Conservation (phyloP, 2,329 filamentous ascomycete species). For the Mycosphaerella arachidis region DNA sequence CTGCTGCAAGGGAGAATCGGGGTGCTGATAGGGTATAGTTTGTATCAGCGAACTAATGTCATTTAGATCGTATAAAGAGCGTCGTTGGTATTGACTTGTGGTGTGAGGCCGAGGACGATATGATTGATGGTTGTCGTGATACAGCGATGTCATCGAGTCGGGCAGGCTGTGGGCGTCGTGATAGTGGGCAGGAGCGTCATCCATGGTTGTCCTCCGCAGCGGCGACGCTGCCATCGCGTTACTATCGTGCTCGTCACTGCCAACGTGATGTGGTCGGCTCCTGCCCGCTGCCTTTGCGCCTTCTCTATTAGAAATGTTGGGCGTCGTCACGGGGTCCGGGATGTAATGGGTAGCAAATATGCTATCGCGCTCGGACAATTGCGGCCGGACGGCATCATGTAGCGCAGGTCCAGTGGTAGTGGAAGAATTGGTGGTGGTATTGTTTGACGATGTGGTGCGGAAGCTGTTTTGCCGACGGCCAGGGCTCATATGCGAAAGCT, state of each 20-base stretch:
- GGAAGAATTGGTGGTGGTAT: neutral
- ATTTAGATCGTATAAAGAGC: slow-evolving; percentile 31
- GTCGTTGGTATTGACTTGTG: slow-evolving; percentile 27
- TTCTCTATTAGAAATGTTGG: slow-evolving; percentile 13
- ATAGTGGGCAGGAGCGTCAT: slow-evolving; percentile 10
- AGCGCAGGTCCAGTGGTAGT: slow-evolving; percentile 5
- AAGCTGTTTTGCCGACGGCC: neutral
- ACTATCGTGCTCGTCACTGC: slow-evolving; percentile 2
- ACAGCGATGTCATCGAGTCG: neutral
- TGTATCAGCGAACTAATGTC: slow-evolving; percentile 17
- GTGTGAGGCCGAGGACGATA: slow-evolving; percentile 6
- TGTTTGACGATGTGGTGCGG: neutral
- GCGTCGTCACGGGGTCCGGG: slow-evolving; percentile 43
- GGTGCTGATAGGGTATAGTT: slow-evolving; percentile 4
- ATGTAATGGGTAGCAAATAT: slow-evolving; percentile 61
- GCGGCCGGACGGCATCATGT: slow-evolving; percentile 41
- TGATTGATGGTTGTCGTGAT: slow-evolving; percentile 7
- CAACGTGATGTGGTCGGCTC: slow-evolving; percentile 15
- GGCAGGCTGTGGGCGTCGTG: slow-evolving; percentile 8
- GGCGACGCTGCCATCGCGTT: slow-evolving; percentile 11
- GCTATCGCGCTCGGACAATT: slow-evolving; percentile 58
- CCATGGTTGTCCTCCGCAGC: slow-evolving; percentile 9
- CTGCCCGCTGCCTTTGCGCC: slow-evolving; percentile 4
- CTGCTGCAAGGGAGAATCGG: slow-evolving; percentile 13
- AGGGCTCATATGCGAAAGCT: slow-evolving; percentile 6